Conservation (phyloP, 306 rosid species). For the Cotoneaster glaucophyllus region DNA sequence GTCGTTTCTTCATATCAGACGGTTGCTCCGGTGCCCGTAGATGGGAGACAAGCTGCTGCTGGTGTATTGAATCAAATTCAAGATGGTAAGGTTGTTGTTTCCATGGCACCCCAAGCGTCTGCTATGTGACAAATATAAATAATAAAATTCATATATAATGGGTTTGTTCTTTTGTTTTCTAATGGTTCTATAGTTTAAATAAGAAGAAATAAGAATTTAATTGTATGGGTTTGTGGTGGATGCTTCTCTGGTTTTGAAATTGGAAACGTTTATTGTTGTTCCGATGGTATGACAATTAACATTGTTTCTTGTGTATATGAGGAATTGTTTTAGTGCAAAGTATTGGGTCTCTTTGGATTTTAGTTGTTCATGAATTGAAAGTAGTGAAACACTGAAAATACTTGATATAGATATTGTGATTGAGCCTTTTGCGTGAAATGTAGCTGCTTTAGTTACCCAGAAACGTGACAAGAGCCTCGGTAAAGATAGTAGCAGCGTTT, state of each 20-base stretch:
- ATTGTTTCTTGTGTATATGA: constrained; percentile 36
- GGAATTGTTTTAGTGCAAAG: constrained; percentile 12
- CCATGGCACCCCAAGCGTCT: constrained; percentile 26
- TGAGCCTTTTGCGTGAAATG: not conserved
- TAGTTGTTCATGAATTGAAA: constrained; percentile 1
- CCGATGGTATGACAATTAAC: constrained; percentile 20
- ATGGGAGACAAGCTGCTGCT: constrained; percentile 32
- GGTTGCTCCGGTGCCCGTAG: constrained; percentile 29
- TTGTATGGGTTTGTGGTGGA: constrained; percentile 10
- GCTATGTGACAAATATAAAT: constrained; percentile 16
- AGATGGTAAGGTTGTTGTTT: constrained; percentile 36
- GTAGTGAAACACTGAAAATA: not conserved
- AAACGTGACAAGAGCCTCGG: not conserved
- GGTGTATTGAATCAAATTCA: constrained; percentile 31
- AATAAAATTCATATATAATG: not conserved
- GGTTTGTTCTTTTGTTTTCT: not conserved
- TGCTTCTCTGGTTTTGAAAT: not conserved
- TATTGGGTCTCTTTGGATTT: constrained; percentile 6
- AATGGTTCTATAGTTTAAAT: constrained; percentile 1
- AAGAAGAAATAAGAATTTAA: constrained; percentile 9
- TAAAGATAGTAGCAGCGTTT: not conserved
- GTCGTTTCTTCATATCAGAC: constrained; percentile 29
- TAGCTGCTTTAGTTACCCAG: not conserved
- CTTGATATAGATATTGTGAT: not conserved
- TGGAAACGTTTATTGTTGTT: not conserved